phyloP scores from a whole-genome alignment of 345 rosid species.

The Salix caprea region DNA sequence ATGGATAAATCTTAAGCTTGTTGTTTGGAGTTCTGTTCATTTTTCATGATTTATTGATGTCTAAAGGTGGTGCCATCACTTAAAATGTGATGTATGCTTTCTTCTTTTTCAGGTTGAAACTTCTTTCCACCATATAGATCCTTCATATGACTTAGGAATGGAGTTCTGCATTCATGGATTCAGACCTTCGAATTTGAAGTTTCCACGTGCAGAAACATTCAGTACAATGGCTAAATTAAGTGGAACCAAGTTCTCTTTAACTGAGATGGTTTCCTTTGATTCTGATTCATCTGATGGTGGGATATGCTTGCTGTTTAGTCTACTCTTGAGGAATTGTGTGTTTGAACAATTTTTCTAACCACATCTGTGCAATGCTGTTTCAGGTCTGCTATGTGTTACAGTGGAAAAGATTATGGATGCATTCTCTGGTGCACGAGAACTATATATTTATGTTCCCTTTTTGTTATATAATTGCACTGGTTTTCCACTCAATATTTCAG shows the following conservation, averaged over 20 bases:
- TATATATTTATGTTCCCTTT: slow-evolving; percentile 70
- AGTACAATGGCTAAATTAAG: slow-evolving; percentile 58
- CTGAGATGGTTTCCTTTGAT: slow-evolving; percentile 58
- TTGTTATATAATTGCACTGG: slow-evolving; percentile 79
- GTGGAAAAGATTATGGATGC: slow-evolving; percentile 80
- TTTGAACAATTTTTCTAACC: slow-evolving; percentile 12
- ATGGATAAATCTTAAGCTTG: not conserved
- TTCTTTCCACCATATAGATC: slow-evolving; percentile 81
- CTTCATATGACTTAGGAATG: slow-evolving; percentile 72
- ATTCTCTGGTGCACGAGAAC: slow-evolving; percentile 83
- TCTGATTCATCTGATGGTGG: slow-evolving; percentile 52
- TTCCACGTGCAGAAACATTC: slow-evolving; percentile 74
- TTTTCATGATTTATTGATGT: slow-evolving; percentile 12
- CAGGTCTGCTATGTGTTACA: slow-evolving; percentile 62
- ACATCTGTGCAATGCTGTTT: slow-evolving; percentile 10
- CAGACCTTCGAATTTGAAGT: slow-evolving; percentile 54
- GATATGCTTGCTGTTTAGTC: not conserved
- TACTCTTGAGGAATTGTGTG: slow-evolving; percentile 4
- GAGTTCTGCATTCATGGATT: slow-evolving; percentile 60
- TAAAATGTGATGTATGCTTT: not conserved
- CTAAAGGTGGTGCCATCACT: slow-evolving; percentile 8
- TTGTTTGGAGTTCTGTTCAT: slow-evolving; percentile 6
- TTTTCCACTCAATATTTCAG: slow-evolving; percentile 61
- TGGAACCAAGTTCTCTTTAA: slow-evolving; percentile 60
- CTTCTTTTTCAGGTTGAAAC: slow-evolving; percentile 51